phyloP scores from a whole-genome alignment of 73 alveolate genomes.

The Paramecium primaurelia region DNA sequence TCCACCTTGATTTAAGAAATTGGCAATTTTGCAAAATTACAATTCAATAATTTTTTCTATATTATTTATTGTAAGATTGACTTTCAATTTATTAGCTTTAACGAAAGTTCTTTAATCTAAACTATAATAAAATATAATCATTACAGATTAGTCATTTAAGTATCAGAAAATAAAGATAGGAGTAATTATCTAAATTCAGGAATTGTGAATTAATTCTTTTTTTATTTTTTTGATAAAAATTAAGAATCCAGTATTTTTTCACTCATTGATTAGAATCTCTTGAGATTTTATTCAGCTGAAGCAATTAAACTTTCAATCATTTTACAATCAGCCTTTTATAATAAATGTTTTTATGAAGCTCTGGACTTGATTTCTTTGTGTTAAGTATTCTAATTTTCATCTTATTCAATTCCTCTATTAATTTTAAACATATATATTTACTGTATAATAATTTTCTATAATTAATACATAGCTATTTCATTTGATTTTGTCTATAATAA shows the following conservation, averaged over 20 bases:
- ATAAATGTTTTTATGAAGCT: neutral
- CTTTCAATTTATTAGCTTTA: neutral
- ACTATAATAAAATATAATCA: neutral
- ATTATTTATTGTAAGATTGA: neutral
- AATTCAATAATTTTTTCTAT: neutral
- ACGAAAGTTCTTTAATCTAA: neutral
- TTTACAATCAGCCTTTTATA: neutral
- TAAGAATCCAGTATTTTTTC: neutral
- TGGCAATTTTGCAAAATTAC: neutral
- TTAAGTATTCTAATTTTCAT: neutral
- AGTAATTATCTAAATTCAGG: neutral
- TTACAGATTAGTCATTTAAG: neutral
- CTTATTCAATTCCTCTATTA: neutral
- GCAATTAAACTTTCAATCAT: neutral
- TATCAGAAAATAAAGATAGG: neutral
- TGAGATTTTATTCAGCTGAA: neutral
- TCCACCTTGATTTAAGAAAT: neutral
- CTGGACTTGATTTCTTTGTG: neutral
- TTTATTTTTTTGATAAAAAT: neutral
- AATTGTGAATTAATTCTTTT: neutral
- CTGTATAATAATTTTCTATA: neutral
- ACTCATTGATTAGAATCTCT: neutral
- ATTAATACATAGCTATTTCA: neutral
- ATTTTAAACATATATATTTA: neutral
- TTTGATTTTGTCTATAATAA: neutral